These are phyloP conservation scores for Clarkia xantiana DNA, from an alignment of 345 rosid species.

Conservation along the genomic window DNA sequence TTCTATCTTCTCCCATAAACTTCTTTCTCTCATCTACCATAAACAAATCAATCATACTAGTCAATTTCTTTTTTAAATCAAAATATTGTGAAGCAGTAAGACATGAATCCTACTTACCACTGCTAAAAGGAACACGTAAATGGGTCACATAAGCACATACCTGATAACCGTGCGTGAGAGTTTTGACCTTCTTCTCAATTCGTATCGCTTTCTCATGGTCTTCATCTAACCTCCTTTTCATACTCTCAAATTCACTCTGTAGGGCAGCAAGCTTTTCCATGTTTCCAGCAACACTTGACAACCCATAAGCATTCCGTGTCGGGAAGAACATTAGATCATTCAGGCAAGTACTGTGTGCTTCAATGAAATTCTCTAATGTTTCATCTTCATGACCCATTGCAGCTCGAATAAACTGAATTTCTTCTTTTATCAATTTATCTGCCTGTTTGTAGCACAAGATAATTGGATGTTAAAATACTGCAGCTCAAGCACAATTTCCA, in stretches of 20 bases:
- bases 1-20: constrained; percentile 61
- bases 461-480: neutral
- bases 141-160: constrained; percentile 19
- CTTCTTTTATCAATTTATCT: constrained; percentile 51
- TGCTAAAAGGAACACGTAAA: neutral
- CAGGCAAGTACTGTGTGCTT: constrained; percentile 78
- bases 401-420: constrained; percentile 50
- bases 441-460: constrained; percentile 32
- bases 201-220: constrained; percentile 80
- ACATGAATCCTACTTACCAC: neutral
- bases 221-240: constrained; percentile 55
- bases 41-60: neutral
- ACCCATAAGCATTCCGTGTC: constrained; percentile 72
- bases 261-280: constrained; percentile 79
- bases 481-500: no score
- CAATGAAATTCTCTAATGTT: constrained; percentile 67
- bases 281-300: constrained; percentile 86
- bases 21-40: constrained; percentile 56
- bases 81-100: neutral
- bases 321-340: constrained; percentile 97
- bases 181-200: constrained; percentile 65
- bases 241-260: constrained; percentile 62
- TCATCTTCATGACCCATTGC: constrained; percentile 89
- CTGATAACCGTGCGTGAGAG: constrained; percentile 92
- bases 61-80: neutral